Conservation (phyloP, 345 rosid genomes). For the Populus nigra region DNA sequence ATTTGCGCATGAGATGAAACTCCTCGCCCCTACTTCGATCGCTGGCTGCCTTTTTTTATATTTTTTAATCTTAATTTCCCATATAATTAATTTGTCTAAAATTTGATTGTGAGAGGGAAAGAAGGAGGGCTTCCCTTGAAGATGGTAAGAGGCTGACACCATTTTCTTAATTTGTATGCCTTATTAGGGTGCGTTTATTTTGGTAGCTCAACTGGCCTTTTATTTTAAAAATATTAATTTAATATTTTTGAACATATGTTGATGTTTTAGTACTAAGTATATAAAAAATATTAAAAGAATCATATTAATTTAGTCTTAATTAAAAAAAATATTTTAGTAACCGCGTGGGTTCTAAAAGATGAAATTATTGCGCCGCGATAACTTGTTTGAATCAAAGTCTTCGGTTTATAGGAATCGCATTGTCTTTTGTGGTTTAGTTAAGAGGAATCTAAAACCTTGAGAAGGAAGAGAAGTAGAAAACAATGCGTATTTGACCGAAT, state of each 20-base stretch:
- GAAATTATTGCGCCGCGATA: background rate
- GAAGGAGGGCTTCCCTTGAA: too few relatives aligned
- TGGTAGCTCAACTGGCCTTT: too few relatives aligned
- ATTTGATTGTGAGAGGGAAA: background rate
- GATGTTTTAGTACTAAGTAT: too few relatives aligned
- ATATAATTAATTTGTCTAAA: background rate
- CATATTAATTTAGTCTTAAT: too few relatives aligned
- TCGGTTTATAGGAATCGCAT: background rate
- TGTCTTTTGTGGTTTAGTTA: background rate
- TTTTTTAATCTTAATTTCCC: background rate
- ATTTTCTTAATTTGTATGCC: background rate
- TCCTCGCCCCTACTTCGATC: background rate
- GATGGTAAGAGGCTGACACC: background rate
- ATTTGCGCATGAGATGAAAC: background rate
- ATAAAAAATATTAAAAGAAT: too few relatives aligned
- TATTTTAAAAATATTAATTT: too few relatives aligned
- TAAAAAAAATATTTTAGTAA: too few relatives aligned
- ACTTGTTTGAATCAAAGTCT: background rate
- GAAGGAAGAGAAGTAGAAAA: background rate
- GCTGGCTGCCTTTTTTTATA: background rate
- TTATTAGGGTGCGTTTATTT: background rate
- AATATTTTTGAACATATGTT: too few relatives aligned
- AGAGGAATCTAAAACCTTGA: background rate
- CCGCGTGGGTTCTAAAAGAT: background rate
- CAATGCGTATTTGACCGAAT: background rate